Percentiles rank a stretch among this genome's conserved stretches.
These are phyloP conservation scores for Triangularia setosa DNA, from an alignment of 2,329 filamentous ascomycete genomes.

Conservation along the genomic window DNA sequence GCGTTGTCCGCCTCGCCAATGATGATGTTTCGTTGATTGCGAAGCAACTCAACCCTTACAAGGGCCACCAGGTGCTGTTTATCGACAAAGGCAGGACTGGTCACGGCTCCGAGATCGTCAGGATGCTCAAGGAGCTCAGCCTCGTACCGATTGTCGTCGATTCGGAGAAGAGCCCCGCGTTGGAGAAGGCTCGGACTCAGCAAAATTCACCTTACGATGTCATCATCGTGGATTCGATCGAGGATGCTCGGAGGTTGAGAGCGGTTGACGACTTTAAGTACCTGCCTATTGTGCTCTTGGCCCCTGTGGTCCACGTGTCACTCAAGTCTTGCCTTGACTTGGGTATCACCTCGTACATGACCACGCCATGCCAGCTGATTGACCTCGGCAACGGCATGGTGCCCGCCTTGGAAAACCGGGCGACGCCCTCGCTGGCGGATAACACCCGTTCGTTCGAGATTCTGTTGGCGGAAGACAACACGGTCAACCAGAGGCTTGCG, in stretches of 20 bases:
- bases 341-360: conserved; percentile 99
- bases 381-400: conserved; percentile 96
- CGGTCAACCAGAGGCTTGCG: conserved; percentile 91
- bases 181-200: conserved; percentile 46
- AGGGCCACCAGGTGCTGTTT: conserved; percentile 86
- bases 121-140: conserved; percentile 74
- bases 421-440: conserved; percentile 85
- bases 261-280: conserved; percentile 96
- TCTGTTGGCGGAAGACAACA: conserved; percentile 91
- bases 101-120: conserved; percentile 69
- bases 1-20: conserved; percentile 78
- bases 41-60: conserved; percentile 84
- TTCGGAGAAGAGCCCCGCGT: conserved; percentile 63
- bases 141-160: conserved; percentile 81
- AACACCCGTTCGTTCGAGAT: conserved; percentile 96
- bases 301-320: conserved; percentile 83
- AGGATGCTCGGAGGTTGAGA: conserved; percentile 79
- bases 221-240: conserved; percentile 90
- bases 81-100: conserved; percentile 86
- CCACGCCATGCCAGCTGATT: conserved; percentile 88
- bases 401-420: conserved; percentile 87
- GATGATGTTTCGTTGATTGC: conserved; percentile 74
- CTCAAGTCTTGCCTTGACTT: conserved; percentile 91
- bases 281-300: conserved; percentile 88
- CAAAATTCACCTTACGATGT: conserved; percentile 76